Conservation (phyloP, 2,329 filamentous ascomycete genomes). For the Chalaropsis ovoidea region DNA sequence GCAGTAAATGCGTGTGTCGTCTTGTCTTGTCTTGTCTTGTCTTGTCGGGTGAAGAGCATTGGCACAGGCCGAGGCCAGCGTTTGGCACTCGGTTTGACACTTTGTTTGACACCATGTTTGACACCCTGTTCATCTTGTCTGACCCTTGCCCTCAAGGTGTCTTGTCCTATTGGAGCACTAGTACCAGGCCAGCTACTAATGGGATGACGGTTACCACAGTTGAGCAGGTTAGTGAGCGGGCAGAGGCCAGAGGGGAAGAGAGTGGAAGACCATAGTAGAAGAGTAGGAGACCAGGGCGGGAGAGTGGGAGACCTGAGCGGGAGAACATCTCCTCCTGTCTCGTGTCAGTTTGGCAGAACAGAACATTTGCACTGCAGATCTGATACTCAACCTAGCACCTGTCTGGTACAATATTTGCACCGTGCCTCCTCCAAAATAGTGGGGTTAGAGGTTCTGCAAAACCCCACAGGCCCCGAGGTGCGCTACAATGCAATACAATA, state of each 20-base stretch:
- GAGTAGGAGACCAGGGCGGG: too few species aligned
- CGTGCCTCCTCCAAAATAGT: background rate
- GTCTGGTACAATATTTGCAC: background rate
- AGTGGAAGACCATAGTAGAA: too few species aligned
- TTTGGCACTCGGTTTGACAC: conserved; percentile 7
- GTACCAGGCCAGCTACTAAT: too few species aligned
- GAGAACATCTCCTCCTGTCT: too few species aligned
- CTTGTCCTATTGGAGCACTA: too few species aligned
- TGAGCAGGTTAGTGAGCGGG: background rate
- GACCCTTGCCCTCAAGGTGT: background rate
- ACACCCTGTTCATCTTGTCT: background rate
- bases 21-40: background rate
- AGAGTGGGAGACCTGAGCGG: too few species aligned
- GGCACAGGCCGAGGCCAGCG: background rate
- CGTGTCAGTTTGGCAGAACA: too few species aligned
- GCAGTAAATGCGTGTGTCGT: too few species aligned
- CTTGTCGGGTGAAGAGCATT: background rate
- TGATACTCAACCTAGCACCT: background rate
- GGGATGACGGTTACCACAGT: too few species aligned
- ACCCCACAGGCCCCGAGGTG: background rate
- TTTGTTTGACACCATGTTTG: background rate
- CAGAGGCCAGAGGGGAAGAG: too few species aligned
- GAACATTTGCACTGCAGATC: background rate
- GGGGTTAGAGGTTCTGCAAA: background rate
- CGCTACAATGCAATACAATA: too few species aligned